These are phyloP conservation scores for Cadophora sp. DNA, from an alignment of 2,329 filamentous ascomycete species.

Conservation along the genomic window DNA sequence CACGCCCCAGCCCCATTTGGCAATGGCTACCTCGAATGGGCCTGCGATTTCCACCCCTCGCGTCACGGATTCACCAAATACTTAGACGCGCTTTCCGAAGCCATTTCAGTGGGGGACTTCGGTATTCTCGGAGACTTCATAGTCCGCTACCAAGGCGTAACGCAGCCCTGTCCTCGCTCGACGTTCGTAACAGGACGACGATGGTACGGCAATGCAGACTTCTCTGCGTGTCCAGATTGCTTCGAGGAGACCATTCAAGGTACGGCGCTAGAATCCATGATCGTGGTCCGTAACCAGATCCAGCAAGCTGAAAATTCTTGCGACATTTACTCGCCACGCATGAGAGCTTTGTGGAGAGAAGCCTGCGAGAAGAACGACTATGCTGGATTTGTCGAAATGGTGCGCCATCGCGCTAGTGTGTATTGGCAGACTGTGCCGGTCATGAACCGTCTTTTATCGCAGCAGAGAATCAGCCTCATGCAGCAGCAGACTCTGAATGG, in stretches of 20 bases:
- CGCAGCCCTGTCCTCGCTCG: neutral
- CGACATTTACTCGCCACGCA: neutral
- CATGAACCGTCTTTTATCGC: neutral
- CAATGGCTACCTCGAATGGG: neutral
- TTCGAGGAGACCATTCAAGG: neutral
- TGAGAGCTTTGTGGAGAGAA: neutral
- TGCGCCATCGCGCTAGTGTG: neutral
- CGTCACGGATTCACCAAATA: neutral
- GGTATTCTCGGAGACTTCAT: neutral
- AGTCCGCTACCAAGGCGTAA: neutral
- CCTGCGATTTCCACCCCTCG: neutral
- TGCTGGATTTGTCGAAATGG: neutral
- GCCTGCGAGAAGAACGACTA: neutral
- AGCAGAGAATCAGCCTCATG: neutral
- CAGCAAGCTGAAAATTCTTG: neutral
- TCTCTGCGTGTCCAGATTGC: neutral
- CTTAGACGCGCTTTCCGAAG: neutral
- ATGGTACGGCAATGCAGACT: constrained; percentile 5
- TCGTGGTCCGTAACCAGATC: neutral
- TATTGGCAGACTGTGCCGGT: neutral
- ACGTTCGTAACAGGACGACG: neutral
- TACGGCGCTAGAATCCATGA: neutral
- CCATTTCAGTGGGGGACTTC: neutral
- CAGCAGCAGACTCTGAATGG: neutral
- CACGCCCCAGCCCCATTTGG: neutral